Base-by-base conservation (phyloP, 257 asterid species). In the Solanum ossicruentum region DNA sequence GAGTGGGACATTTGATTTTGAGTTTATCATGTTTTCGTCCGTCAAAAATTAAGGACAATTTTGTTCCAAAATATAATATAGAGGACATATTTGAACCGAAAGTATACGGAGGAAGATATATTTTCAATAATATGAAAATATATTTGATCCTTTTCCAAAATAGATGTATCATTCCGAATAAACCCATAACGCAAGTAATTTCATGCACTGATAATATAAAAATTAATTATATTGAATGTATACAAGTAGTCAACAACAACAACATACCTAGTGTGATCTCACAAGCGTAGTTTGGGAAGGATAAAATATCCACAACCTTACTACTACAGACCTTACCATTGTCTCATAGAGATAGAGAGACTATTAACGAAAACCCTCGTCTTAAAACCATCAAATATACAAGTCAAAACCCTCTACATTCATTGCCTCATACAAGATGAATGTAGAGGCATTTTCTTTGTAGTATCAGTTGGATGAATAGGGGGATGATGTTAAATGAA, bases 391-490 rank as follows among this genome's bases (percentile, higher is more conserved):
- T 32, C 73, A 66, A 8, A 15, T 32, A 32, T 67, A 32, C 49
- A 67, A 96, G 56, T 32, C 36, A 32, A 32, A 32, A 32, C 36
- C 36, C 36, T 32, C 36, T 32, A 3, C 36, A 32, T 32, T 32
- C 36, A 32, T 32, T 32, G 36, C 36, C 36, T 32, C 36, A 32
- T 32, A 32, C 49, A 67, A 96, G 56, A 98, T 95, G 86, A 95
- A 96, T 56, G 94, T 87, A 8, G 98, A 96, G 1, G 91, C 95
- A 86, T 94, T 13, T 88, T 91, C 87, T 82, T 88, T 7, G 92
- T 96, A 2, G 96, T 95, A 87, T 91, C 87, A 52, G 90, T 88
- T 9, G 97, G 98, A 39, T 67, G 75, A 67, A 4, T 1, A 65
- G 12, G 39, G 45, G 13, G 55, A 71, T 16, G 18, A 71, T 71